phyloP scores from a whole-genome alignment of 2,329 filamentous ascomycete genomes.

The Aspergillus sojae region DNA sequence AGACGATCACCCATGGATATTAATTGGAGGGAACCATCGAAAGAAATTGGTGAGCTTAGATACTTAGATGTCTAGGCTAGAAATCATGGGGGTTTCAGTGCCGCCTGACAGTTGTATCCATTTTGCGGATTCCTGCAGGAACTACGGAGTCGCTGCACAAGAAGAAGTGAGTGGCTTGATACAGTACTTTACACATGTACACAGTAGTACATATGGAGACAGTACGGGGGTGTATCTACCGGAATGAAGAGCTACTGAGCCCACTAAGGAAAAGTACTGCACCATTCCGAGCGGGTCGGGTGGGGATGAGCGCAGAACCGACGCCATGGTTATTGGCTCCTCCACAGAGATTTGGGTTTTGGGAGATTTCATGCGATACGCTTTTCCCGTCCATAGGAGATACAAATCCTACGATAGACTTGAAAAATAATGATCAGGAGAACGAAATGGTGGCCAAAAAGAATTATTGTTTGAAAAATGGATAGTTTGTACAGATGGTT shows the following conservation, averaged over 20 bases:
- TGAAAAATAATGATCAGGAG: neutral
- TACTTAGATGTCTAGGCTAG: neutral
- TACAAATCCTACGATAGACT: neutral
- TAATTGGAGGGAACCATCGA: neutral
- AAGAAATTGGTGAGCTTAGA: neutral
- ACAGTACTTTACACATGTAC: neutral
- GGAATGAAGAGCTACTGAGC: neutral
- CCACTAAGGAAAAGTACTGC: conserved; percentile 3
- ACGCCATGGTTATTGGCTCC: conserved; percentile 8
- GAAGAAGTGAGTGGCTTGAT: neutral
- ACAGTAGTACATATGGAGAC: neutral
- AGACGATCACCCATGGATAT: conserved; percentile 1
- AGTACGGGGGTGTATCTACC: neutral
- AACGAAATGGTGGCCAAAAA: neutral
- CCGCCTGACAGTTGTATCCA: neutral
- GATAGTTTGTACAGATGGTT: neutral
- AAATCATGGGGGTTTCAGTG: conserved; percentile 3
- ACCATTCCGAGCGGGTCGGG: conserved; percentile 2
- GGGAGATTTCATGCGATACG: neutral
- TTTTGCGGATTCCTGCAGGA: conserved; percentile 1
- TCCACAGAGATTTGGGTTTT: conserved; percentile 3
- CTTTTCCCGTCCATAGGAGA: neutral
- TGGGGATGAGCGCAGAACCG: conserved; percentile 3
- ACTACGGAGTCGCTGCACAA: neutral
- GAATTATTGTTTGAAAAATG: neutral